phyloP scores from a whole-genome alignment of 2,329 filamentous ascomycete species.

The Pleomassaria siparia region DNA sequence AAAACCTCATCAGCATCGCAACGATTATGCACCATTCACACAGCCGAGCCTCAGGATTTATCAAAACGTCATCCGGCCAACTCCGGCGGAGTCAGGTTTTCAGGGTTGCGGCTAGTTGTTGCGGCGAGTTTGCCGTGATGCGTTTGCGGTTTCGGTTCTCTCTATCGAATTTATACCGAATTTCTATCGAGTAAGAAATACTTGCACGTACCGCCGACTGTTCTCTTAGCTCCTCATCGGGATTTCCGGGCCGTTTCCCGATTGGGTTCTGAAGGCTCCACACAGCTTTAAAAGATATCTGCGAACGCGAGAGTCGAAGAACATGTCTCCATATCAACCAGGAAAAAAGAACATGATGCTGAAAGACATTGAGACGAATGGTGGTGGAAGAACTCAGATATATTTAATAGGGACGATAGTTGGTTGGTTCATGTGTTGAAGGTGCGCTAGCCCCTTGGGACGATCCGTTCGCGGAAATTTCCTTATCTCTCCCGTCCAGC shows the following conservation, averaged over 20 bases:
- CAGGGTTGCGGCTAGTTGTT: slow-evolving; percentile 4
- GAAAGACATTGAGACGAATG: not conserved
- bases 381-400: not conserved
- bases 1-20: too few relatives aligned
- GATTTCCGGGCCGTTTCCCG: slow-evolving; percentile 20
- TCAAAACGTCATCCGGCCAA: slow-evolving; percentile 21
- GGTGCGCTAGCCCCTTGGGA: slow-evolving; percentile 30
- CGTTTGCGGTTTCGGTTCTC: slow-evolving; percentile 29
- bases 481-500: slow-evolving; percentile 19
- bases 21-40: too few relatives aligned
- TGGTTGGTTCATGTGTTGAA: too few relatives aligned
- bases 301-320: not conserved
- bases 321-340: not conserved
- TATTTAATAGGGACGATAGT: too few relatives aligned
- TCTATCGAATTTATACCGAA: slow-evolving; percentile 33
- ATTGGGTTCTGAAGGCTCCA: too few relatives aligned
- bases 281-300: too few relatives aligned
- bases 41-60: not conserved
- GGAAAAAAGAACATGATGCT: not conserved
- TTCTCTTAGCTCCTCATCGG: slow-evolving; percentile 24
- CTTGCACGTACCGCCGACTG: slow-evolving; percentile 28
- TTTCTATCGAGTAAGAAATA: slow-evolving; percentile 37
- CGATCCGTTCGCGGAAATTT: slow-evolving; percentile 24
- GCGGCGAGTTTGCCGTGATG: slow-evolving; percentile 13
- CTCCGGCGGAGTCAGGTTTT: slow-evolving; percentile 21